phyloP scores from a whole-genome alignment of 495 filamentous ascomycete species.

The Aspergillus nanangensis region DNA sequence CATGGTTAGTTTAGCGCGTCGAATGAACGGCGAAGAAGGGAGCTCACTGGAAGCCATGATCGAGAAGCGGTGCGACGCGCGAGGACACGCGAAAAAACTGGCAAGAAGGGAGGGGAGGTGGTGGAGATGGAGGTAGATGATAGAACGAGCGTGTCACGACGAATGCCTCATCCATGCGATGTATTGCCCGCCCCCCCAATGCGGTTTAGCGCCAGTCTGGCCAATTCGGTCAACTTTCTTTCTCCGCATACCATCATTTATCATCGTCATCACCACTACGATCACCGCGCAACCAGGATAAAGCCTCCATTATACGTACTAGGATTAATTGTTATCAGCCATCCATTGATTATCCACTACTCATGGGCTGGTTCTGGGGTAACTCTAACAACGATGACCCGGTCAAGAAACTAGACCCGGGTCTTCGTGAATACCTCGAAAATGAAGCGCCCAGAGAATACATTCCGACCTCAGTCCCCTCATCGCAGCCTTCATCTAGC shows the following conservation, averaged over 20 bases:
- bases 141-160: background rate
- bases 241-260: constrained; percentile 19
- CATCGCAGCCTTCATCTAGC: constrained; percentile 3
- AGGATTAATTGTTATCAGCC: too few species aligned
- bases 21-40: background rate
- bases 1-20: constrained; percentile 16
- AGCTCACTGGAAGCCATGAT: constrained; percentile 42
- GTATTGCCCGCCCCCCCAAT: constrained; percentile 8
- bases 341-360: background rate
- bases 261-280: background rate
- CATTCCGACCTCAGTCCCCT: constrained; percentile 33
- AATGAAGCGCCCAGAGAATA: constrained; percentile 78
- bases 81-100: constrained; percentile 28
- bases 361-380: constrained; percentile 69
- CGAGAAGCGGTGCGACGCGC: constrained; percentile 31
- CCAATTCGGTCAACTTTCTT: constrained; percentile 1
- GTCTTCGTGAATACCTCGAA: constrained; percentile 77
- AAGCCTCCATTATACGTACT: too few species aligned
- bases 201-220: constrained; percentile 12
- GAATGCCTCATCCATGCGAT: background rate
- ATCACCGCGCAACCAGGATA: too few species aligned
- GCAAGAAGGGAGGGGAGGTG: constrained; percentile 5
- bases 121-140: constrained; percentile 1
- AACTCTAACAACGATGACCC: constrained; percentile 56
- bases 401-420: constrained; percentile 76